Evolutionary conservation across 352 stramenopile genomes (phyloP), one percentile per base, ranked within the genome.

Genomic region (Phytophthora ramorum): DNA sequence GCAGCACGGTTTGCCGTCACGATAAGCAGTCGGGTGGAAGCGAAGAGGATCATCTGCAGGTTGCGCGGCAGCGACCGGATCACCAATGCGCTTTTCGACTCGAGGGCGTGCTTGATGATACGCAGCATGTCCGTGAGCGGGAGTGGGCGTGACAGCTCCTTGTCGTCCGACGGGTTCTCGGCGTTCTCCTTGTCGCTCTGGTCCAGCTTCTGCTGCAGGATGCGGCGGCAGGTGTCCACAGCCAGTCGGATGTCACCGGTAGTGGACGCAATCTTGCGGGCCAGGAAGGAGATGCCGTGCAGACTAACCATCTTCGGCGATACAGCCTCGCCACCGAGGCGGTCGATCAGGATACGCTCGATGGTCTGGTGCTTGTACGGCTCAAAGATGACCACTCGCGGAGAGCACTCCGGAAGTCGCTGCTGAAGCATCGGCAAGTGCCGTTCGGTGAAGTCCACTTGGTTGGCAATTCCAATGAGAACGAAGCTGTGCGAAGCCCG

Each of bases 371-470:
- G 84, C 14, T 76, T 72, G 70, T 96, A 96, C 20, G 88, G 84
- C 66, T 88, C 75, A 68, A 96, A 96, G 22, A 96, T 81, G 40
- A 94, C 71, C 26, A 92, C 84, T 9, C 78, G 63, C 0, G 88
- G 84, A 16, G 80, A 78, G 54, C 76, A 79, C 8, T 82, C 63
- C 0, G 81, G 79, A 40, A 91, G 32, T 14, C 85, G 74, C 45
- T 81, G 67, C 52, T 84, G 71, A 2, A 96, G 70, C 37, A 81
- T 69, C 9, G 79, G 77, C 41, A 94, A 48, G 37, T 93, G 81
- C n/a, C 84, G 78, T 63, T 96, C 84, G 0, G 88, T 94, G 49
- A 96, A 91, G 53, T 96, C 88, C 12, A 95, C 82, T 43, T 91
- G 86, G 55, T 96, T 96, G 7, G 88, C 85, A 59, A 96, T 91